Conservation (phyloP, 139 green algal species). For the Yamagishiella unicocca region DNA sequence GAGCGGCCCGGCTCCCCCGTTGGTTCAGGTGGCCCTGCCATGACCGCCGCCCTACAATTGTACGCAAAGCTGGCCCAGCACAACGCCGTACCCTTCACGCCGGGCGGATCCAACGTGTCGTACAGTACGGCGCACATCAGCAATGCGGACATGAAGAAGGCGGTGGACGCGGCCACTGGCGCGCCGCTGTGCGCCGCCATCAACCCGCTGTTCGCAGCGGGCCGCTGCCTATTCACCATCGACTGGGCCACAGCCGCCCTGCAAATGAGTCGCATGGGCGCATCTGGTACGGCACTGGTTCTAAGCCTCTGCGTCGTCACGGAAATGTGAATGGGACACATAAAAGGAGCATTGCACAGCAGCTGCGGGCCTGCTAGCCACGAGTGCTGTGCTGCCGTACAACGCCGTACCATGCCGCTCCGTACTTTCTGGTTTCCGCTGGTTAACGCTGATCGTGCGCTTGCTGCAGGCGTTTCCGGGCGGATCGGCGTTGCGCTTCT, state of each 20-base stretch:
- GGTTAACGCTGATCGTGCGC: too few species aligned
- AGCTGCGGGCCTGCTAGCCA: too few species aligned
- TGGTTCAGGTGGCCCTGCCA: not conserved
- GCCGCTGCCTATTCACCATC: conserved; percentile 30
- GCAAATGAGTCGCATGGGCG: not conserved
- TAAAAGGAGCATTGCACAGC: too few species aligned
- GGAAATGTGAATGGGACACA: too few species aligned
- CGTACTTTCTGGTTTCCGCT: too few species aligned
- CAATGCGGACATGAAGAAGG: not conserved
- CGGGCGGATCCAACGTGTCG: not conserved
- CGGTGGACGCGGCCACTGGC: not conserved
- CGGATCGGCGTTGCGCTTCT: too few species aligned
- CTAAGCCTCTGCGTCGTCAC: too few species aligned
- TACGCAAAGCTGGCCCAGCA: not conserved
- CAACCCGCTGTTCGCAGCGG: conserved; percentile 24
- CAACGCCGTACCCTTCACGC: conserved; percentile 25
- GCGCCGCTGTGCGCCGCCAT: conserved; percentile 1
- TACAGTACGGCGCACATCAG: not conserved
- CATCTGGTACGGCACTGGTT: too few species aligned
- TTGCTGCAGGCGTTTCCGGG: too few species aligned
- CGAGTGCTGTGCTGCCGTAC: too few species aligned
- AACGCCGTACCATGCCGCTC: too few species aligned
- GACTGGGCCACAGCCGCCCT: not conserved
- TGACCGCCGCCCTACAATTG: not conserved
- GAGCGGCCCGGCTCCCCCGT: not conserved